phyloP scores from a whole-genome alignment of 768 basidiomycete species.

The Plicaturopsis crispa region DNA sequence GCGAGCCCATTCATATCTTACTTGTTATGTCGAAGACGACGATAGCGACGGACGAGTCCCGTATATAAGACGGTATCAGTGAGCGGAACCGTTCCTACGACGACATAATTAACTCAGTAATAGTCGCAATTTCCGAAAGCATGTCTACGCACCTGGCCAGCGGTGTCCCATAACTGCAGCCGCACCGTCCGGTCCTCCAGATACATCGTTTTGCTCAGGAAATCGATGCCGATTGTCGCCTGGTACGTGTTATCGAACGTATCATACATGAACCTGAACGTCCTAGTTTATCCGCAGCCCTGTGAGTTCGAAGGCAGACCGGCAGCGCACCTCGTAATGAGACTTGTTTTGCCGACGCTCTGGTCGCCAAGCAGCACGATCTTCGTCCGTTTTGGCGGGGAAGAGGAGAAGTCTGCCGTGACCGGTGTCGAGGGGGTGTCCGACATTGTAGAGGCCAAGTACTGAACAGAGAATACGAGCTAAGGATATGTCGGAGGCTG shows the following conservation, averaged over 20 bases:
- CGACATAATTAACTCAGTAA: constrained; percentile 1
- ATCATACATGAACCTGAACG: constrained; percentile 95
- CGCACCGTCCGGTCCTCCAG: constrained; percentile 97
- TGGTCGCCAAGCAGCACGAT: constrained; percentile 95
- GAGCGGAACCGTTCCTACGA: constrained; percentile 91
- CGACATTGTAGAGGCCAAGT: constrained; percentile 25
- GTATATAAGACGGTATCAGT: constrained; percentile 96
- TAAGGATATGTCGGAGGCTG: too few species aligned
- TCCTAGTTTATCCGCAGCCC: constrained; percentile 1
- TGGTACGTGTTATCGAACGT: constrained; percentile 99
- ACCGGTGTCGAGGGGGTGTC: constrained; percentile 57
- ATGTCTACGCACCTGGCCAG: constrained; percentile 63
- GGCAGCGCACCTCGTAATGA: constrained; percentile 79
- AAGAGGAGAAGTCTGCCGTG: constrained; percentile 78
- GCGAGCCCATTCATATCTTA: too few species aligned
- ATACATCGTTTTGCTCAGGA: constrained; percentile 99
- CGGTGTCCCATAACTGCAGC: constrained; percentile 98
- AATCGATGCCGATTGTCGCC: constrained; percentile 97
- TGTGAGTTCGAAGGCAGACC: constrained; percentile 5
- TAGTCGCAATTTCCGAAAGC: neutral
- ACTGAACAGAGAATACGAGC: too few species aligned
- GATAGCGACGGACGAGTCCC: constrained; percentile 97
- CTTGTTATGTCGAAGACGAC: constrained; percentile 99
- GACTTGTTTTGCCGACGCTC: constrained; percentile 96
- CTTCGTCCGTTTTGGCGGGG: constrained; percentile 91